A percentile compares a stretch with the other conserved stretches of the same genome.
Evolutionary conservation across 164 flowering plant genomes (phyloP).

Genomic region (Vitis riparia): DNA sequence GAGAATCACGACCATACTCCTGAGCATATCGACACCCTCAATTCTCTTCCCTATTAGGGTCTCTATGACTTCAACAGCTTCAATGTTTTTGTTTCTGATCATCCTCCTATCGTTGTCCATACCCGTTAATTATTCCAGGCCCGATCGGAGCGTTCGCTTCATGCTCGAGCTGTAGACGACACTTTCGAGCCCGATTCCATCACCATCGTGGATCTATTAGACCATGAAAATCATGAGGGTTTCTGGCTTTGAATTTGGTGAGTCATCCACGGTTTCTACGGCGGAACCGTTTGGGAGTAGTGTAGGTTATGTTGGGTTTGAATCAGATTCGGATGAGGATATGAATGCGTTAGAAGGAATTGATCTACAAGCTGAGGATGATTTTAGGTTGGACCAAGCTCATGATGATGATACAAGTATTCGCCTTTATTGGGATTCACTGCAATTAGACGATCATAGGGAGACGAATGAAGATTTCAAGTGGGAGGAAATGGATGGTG

Average conservation of each 20-base stretch:
- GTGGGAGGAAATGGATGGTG: conserved; percentile 79
- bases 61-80: no score
- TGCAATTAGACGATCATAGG: conserved; percentile 49
- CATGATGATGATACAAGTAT: conserved; percentile 34
- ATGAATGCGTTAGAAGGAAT: conserved; percentile 20
- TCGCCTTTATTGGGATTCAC: conserved; percentile 66
- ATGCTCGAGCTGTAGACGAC: neutral
- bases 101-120: neutral
- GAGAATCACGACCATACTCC: no score
- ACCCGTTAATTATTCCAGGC: neutral
- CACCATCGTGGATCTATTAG: conserved; percentile 28
- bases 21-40: no score
- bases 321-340: conserved; percentile 44
- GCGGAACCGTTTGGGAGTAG: conserved; percentile 11
- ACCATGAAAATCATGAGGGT: conserved; percentile 41
- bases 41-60: no score
- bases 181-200: conserved; percentile 32
- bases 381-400: conserved; percentile 21
- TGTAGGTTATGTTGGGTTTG: conserved; percentile 33
- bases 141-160: conserved; percentile 4
- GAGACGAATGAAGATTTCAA: conserved; percentile 58
- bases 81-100: conserved; percentile 5
- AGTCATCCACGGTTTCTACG: conserved; percentile 10
- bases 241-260: conserved; percentile 46
- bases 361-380: conserved; percentile 33